Conservation (phyloP, 306 rosid genomes). For the Begonia loranthoides region DNA sequence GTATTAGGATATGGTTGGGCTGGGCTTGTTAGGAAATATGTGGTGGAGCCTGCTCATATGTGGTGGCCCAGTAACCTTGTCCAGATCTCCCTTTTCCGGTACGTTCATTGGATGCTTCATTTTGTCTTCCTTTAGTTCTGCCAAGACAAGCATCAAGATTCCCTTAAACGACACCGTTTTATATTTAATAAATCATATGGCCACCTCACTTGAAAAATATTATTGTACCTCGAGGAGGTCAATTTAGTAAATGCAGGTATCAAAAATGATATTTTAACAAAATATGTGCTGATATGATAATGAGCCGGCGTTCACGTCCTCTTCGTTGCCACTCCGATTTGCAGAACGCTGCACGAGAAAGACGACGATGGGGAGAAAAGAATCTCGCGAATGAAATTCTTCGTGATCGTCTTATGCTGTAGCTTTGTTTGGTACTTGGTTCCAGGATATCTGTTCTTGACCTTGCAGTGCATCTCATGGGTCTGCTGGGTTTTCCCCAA, state of each 20-base stretch:
- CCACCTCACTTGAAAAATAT: too few species aligned
- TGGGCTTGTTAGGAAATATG: slow-evolving; percentile 45
- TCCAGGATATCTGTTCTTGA: slow-evolving; percentile 57
- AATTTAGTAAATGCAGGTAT: too few species aligned
- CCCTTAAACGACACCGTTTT: too few species aligned
- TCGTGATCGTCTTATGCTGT: slow-evolving; percentile 41
- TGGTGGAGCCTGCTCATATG: slow-evolving; percentile 73
- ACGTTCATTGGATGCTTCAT: background rate
- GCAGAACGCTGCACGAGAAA: slow-evolving; percentile 61
- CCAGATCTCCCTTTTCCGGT: slow-evolving; percentile 61
- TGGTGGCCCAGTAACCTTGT: slow-evolving; percentile 72
- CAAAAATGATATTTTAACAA: too few species aligned
- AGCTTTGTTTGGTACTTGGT: slow-evolving; percentile 52
- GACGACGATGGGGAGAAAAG: slow-evolving; percentile 20
- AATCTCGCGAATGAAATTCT: slow-evolving; percentile 46
- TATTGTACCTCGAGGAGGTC: too few species aligned
- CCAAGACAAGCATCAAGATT: too few species aligned
- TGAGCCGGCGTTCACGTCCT: too few species aligned
- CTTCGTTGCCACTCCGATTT: background rate
- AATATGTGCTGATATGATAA: too few species aligned
- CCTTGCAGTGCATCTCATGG: slow-evolving; percentile 63
- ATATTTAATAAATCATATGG: too few species aligned
- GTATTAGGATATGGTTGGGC: slow-evolving; percentile 51
- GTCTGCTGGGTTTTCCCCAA: slow-evolving; percentile 24
- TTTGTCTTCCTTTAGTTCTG: too few species aligned